Base-by-base conservation (phyloP, 768 basidiomycete species). In the Kockovaella imperatae region DNA sequence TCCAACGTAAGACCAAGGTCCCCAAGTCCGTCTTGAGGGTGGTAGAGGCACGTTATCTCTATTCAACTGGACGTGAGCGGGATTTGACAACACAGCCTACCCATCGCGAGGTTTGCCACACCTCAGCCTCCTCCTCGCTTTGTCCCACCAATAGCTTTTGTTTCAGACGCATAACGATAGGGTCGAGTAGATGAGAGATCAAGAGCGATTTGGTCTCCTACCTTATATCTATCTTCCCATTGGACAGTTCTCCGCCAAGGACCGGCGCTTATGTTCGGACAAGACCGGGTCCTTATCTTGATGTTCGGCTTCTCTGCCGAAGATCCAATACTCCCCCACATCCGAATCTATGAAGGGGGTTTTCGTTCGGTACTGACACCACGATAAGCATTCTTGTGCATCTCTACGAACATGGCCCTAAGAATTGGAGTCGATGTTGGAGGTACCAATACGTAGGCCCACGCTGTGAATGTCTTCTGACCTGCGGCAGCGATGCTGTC, bases 401-500 rank as follows among this genome's bases (percentile, higher is more conserved):
- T n/a, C n/a, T n/a, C n/a, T n/a, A n/a, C 26, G 18, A 17, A 28
- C 29, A 57, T 39, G 25, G 30, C 54, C 6, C 32, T 60, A 13
- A 28, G 59, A 14, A 55, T 61, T 21, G 60, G 60, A 15, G 56
- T 61, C 13, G 60, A 61, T 41, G 53, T 54, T 18, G 60, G 60
- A 5, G 60, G 60, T 11, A 61, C 60, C 50, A 61, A 61, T 32
- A 61, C 60, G 50, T 14, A 25, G 11, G 11, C 48, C 35, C 17
- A 46, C 5, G 42, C 26, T 18, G 11, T 3, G 11, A 8, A 25
- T 23, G 2, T 28, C 24, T 4, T 35, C 31, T 32, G 31, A 74
- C 74, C 15, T 73, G 74, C 62, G 74, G 73, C 11, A 49, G 39
- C 3, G 75, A 75, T 44, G 73, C 73, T 21, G 75, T 74, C 26